Percentiles rank a stretch among this genome's conserved stretches.
Conservation (phyloP, 345 rosid species). For the Eucalyptus viminalis region DNA sequence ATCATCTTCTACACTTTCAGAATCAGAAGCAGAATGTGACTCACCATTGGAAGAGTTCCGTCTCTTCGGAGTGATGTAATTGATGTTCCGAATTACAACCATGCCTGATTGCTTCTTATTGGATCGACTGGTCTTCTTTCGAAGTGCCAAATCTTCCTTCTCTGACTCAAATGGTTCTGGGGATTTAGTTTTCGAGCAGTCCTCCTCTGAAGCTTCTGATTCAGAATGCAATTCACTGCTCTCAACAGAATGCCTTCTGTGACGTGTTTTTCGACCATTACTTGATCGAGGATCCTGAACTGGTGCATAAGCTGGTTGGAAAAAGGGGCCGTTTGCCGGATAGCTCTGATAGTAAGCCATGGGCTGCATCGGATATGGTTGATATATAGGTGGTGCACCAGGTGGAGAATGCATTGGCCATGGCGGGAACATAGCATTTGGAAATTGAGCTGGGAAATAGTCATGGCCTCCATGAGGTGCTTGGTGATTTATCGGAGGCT, state of each 20-base stretch:
- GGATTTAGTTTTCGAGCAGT: constrained; percentile 16
- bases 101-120: constrained; percentile 52
- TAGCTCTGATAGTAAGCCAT: constrained; percentile 69
- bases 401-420: constrained; percentile 94
- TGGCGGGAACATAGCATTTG: constrained; percentile 58
- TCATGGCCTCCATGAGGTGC: constrained; percentile 35
- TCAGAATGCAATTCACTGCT: constrained; percentile 26
- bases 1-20: constrained; percentile 36
- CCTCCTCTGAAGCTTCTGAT: constrained; percentile 37
- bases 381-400: constrained; percentile 62
- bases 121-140: constrained; percentile 30
- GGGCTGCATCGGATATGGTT: constrained; percentile 83
- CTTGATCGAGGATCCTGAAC: constrained; percentile 43
- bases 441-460: constrained; percentile 65
- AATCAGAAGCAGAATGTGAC: constrained; percentile 31
- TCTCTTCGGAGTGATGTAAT: constrained; percentile 64
- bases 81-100: constrained; percentile 81
- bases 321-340: constrained; percentile 52
- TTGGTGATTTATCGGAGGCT: constrained; percentile 40
- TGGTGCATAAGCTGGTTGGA: constrained; percentile 53
- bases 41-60: constrained; percentile 52
- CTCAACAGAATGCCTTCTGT: constrained; percentile 57
- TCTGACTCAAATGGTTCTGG: constrained; percentile 32
- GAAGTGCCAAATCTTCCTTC: constrained; percentile 9
- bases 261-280: constrained; percentile 42